A percentile compares a stretch with the other conserved stretches of the same genome.
Evolutionary conservation across 2,329 filamentous ascomycete species (phyloP).

Genomic region (Botryotinia calthae): DNA sequence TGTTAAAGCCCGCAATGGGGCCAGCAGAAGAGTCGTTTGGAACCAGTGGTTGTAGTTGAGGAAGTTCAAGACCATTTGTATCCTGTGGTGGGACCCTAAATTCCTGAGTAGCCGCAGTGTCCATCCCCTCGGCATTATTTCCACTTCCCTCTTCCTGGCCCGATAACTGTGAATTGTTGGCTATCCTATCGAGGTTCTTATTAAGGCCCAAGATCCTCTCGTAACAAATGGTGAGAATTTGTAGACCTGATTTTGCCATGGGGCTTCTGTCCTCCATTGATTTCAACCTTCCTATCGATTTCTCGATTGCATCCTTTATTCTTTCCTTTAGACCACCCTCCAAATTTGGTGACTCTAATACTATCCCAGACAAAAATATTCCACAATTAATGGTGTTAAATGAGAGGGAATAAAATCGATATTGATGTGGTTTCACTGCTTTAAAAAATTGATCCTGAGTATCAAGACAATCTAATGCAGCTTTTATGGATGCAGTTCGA

Average conservation of each 20-base stretch:
- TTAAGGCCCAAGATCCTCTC: background rate
- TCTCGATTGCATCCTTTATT: conserved; percentile 12
- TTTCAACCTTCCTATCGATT: background rate
- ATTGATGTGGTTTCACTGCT: conserved; percentile 16
- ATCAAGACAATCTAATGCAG: conserved; percentile 21
- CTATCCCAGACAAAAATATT: background rate
- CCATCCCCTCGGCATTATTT: background rate
- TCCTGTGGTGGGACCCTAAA: background rate
- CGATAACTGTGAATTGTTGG: background rate
- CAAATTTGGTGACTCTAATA: background rate
- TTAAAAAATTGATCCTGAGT: conserved; percentile 21
- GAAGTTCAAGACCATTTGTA: background rate
- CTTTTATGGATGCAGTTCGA: conserved; percentile 18
- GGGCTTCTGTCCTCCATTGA: background rate
- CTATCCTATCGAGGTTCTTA: background rate
- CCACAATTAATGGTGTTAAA: conserved; percentile 20
- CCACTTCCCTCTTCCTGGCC: too few relatives aligned
- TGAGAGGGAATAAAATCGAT: conserved; percentile 18
- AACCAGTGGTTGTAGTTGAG: background rate
- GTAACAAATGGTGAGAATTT: conserved; percentile 8
- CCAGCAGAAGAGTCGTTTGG: background rate
- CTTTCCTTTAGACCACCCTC: background rate
- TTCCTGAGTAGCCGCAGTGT: background rate
- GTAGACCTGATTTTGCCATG: conserved; percentile 8
- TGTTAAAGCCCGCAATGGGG: background rate